Base-by-base conservation (phyloP, 441 rosid genomes). In the Adansonia madagascariensis region DNA sequence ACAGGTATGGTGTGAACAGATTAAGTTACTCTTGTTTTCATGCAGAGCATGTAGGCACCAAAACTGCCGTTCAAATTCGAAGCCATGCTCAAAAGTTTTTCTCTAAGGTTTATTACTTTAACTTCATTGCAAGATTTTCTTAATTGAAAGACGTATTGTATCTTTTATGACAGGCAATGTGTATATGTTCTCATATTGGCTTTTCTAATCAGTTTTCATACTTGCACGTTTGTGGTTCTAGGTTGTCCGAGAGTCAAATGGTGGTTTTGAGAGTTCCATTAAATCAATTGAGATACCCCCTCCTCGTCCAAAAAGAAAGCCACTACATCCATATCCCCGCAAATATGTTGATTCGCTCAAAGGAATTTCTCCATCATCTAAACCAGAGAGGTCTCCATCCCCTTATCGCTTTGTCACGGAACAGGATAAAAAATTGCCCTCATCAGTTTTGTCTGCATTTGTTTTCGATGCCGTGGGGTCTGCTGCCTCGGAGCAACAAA, bases 11-110 rank as follows among this genome's bases (percentile, higher is more conserved):
- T 66, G 74, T 18, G 47, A 69, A 56, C 74, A 71, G 47, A 12
- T 12, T 39, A 62, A 74, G 80, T 79, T 75, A 61, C 47, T 77
- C 35, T 57, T 74, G 14, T 68, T 0, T 60, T 39, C 60, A 63
- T 79, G 86, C 92, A 95, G 97, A 91, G 81, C 96, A 93, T 79
- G 85, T 95, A 77, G 89, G 89, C 64, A 83, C 96, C 56, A 94
- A 94, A 85, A 91, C 93, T 15, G 93, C 97, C 17, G 94, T 95
- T 82, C 98, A 93, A 83, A 93, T 93, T 71, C 86, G 95, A 85
- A 95, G 99, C 88, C 98, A 93, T 86, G 98, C 99, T 83, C 99
- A 95, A 80, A 95, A 95, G 80, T 93, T 93, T 83, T 95, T 95
- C 89, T 86, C 96, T 74, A 95, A 93, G 98, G 98, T 91, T 73